Conservation (phyloP, 176 grass and related monocot species). For the Bonia amplexicaulis region DNA sequence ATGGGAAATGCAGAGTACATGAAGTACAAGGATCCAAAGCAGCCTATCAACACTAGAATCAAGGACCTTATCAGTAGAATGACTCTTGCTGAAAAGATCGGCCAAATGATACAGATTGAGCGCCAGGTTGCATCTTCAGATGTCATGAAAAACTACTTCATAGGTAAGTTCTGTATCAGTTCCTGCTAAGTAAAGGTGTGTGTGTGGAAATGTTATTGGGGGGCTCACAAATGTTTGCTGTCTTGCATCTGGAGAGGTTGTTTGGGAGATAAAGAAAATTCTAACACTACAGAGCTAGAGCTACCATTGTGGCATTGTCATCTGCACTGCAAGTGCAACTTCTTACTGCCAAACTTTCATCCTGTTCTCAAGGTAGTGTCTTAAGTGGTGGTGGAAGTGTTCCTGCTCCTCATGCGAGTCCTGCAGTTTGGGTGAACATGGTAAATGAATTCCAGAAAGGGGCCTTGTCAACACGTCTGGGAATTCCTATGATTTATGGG, state of each 20-base stretch:
- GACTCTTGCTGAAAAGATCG: slow-evolving; percentile 96
- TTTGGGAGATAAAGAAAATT: not conserved
- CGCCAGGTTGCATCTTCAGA: slow-evolving; percentile 69
- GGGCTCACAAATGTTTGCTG: not conserved
- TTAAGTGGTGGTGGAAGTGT: slow-evolving; percentile 97
- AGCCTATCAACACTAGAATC: slow-evolving; percentile 62
- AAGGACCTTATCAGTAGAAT: slow-evolving; percentile 81
- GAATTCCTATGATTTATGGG: slow-evolving; percentile 96
- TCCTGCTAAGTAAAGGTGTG: not conserved
- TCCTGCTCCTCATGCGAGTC: slow-evolving; percentile 74
- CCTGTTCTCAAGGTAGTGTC: slow-evolving; percentile 56
- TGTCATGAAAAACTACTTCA: slow-evolving; percentile 85
- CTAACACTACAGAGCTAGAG: not conserved
- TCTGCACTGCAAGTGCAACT: slow-evolving; percentile 25
- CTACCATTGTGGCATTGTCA: not conserved
- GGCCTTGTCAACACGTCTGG: slow-evolving; percentile 72
- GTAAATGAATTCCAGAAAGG: slow-evolving; percentile 96
- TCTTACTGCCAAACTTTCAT: slow-evolving; percentile 3
- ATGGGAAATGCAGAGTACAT: slow-evolving; percentile 59
- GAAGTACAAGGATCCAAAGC: slow-evolving; percentile 84
- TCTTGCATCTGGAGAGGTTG: not conserved
- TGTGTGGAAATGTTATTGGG: no score
- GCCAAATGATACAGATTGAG: slow-evolving; percentile 95
- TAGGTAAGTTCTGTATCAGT: slow-evolving; percentile 47
- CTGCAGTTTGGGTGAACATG: slow-evolving; percentile 84